Base-by-base conservation (phyloP, 2,329 filamentous ascomycete genomes). In the Davidsoniella eucalypti region DNA sequence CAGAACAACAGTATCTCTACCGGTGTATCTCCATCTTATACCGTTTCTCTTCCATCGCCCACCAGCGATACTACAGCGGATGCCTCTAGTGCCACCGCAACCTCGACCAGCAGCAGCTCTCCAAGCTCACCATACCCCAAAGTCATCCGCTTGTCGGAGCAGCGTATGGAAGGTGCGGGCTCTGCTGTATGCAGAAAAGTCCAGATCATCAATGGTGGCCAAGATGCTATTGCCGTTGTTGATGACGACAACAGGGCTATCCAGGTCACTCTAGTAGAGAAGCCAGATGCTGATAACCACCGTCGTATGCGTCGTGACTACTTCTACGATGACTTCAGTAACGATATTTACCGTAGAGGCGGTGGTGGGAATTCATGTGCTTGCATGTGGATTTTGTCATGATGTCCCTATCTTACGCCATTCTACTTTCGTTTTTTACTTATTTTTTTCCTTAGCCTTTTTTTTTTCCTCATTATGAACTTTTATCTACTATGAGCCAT, bases 91-190 rank as follows among this genome's bases (percentile, higher is more conserved):
- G 16, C 49, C 9, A 33, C 36, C 5, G 38, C 38, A 23, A 46
- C 49, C 3, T 16, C 16, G 14, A 25, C 26, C 12, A 14, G 18
- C 16, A 23, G 9, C 9, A 23, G 16, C 29, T 17, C 14, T 18
- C n/a, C 9, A 16, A 25, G 40, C 37, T 29, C 37, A 18, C 14
- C 26, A 4, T 78, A 75, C 52, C 73, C 75, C 2, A 67, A 67
- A 21, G 67, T 73, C 7, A 62, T 78, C 52, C 77, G 77, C 57
- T 62, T 78, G 40, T 64, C 73, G 47, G 75, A 78, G 59, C 68
- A 71, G 12, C 73, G 74, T 14, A 60, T 69, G 16, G 50, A 59
- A 5, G 58, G 55, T 17, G 52, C 60, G 7, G 58, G 63, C 1
- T 57, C 61, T 1, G 55, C 61, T 12, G 66, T 73, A 0, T 65